A percentile compares a stretch with the other conserved stretches of the same genome.
Evolutionary conservation across 306 rosid species (phyloP).

Genomic region (Malus asiatica): DNA sequence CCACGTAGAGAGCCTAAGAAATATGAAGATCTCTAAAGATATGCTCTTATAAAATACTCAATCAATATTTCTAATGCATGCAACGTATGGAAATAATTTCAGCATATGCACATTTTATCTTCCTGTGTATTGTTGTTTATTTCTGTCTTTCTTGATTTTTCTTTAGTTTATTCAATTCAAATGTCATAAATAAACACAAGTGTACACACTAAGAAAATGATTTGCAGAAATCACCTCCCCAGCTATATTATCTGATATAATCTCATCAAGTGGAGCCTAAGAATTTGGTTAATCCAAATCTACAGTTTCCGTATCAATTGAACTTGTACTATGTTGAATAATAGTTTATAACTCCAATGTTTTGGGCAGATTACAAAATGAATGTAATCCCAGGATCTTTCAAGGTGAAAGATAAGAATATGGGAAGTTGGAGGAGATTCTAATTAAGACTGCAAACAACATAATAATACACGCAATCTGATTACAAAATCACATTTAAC

Average conservation of each 20-base stretch:
- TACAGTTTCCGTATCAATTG: not conserved
- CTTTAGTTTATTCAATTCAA: too few species aligned
- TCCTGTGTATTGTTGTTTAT: too few species aligned
- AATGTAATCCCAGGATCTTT: not conserved
- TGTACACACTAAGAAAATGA: too few species aligned
- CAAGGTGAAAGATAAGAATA: too few species aligned
- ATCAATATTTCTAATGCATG: not conserved
- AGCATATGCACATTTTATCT: too few species aligned
- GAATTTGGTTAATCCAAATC: not conserved
- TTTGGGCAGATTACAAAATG: not conserved
- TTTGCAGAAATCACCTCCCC: too few species aligned
- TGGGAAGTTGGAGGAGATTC: not conserved
- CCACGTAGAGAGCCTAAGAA: not conserved
- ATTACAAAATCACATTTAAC: not conserved
- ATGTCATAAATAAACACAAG: too few species aligned
- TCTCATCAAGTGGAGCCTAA: not conserved
- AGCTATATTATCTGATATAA: not conserved
- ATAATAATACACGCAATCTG: not conserved
- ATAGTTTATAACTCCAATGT: not conserved
- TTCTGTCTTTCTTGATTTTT: too few species aligned
- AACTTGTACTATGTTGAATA: not conserved
- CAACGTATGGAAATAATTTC: not conserved
- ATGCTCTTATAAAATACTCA: not conserved
- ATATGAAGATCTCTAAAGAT: not conserved
- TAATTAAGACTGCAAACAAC: not conserved